Conservation (phyloP, 2,329 filamentous ascomycete species). For the Curvularia spicifera region DNA sequence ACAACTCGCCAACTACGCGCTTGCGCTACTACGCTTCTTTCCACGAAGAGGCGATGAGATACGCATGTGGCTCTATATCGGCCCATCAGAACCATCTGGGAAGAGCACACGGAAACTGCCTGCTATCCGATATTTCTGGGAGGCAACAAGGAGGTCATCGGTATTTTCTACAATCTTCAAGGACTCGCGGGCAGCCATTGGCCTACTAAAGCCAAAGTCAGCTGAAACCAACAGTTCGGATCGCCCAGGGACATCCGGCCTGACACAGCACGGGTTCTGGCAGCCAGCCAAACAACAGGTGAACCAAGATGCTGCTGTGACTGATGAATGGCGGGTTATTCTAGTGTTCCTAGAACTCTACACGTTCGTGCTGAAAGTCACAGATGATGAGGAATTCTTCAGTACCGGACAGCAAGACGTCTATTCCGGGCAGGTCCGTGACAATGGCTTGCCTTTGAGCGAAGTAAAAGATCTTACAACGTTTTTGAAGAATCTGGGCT, state of each 20-base stretch:
- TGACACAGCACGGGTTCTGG: conserved; percentile 38
- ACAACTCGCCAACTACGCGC: conserved; percentile 81
- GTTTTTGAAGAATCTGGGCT: conserved; percentile 90
- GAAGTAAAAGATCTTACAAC: conserved; percentile 77
- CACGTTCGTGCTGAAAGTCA: conserved; percentile 87
- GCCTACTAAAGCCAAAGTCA: conserved; percentile 58
- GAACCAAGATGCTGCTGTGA: conserved; percentile 51
- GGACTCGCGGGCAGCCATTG: conserved; percentile 65
- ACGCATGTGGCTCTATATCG: conserved; percentile 89
- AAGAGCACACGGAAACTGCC: conserved; percentile 57
- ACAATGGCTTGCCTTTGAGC: conserved; percentile 71
- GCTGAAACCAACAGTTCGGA: conserved; percentile 13
- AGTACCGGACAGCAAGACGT: conserved; percentile 55
- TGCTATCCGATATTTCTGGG: conserved; percentile 85
- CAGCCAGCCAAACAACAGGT: conserved; percentile 43
- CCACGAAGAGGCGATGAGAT: conserved; percentile 84
- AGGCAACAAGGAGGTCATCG: conserved; percentile 63
- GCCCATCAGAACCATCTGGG: conserved; percentile 61
- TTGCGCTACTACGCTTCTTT: conserved; percentile 86
- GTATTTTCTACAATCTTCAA: conserved; percentile 64
- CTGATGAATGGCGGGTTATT: conserved; percentile 84
- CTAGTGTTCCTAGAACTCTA: conserved; percentile 94
- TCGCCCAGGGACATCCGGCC: conserved; percentile 18
- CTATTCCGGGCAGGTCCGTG: conserved; percentile 47
- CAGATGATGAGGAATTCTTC: conserved; percentile 96